Base-by-base conservation (phyloP, 129 eudicot species). In the Ambrosia artemisiifolia region DNA sequence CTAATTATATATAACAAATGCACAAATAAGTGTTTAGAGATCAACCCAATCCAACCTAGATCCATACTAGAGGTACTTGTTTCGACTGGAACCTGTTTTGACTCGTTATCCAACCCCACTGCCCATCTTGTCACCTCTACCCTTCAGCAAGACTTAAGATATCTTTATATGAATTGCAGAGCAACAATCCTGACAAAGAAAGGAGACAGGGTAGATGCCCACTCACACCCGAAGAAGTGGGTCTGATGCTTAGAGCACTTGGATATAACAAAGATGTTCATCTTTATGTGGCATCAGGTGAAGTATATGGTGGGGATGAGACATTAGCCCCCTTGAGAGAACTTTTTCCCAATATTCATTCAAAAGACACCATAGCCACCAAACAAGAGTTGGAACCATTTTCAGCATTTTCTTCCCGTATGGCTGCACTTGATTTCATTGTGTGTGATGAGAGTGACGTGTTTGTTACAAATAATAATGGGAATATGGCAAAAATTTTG, bases 151-250 rank as follows among this genome's bases (percentile, higher is more conserved):
- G 56, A 53, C 69, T 48, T 47, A 34, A 70, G 44, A 36, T 32
- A 63, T 43, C 50, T 59, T 73, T 66, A 57, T 35, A 40, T 40
- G 6, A 40, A 54, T 75, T 65, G 66, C 88, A 91, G 97, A 81
- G 33, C 38, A 78, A 79, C 81, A 85, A 91, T 80, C 95, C 97
- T 54, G 91, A 91, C 34, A 86, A 83, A 73, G 93, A 80, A 65
- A 88, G 97, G 76, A 87, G 97, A 73, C 95, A 88, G 72, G 97
- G 97, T 42, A 86, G 86, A 55, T 91, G 97, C 78, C 97, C 97
- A 30, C 88, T 91, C 42, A 88, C 97, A 44, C 97, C 97, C 0
- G 97, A 91, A 78, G 97, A 91, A 88, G 93, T 88, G 36, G 97
- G 96, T 71, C 81, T 91, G 67, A 85, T 91, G 90, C 81, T 91